phyloP scores from a whole-genome alignment of 148 eudicot genomes.

The Vaccinium vitisidaea region DNA sequence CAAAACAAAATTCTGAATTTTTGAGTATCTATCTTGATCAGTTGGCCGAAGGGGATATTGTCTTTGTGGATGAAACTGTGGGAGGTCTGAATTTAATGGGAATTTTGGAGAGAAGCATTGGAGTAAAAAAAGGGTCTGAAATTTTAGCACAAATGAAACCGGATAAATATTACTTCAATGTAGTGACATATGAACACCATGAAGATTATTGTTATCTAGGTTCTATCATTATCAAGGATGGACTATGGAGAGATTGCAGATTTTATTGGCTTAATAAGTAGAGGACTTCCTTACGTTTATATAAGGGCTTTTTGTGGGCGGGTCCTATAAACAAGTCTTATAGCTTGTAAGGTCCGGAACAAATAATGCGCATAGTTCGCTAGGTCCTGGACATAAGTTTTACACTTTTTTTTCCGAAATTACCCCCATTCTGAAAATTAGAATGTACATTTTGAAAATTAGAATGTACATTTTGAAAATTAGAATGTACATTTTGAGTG shows the following conservation, averaged over 20 bases:
- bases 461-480: no score
- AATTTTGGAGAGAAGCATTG: neutral
- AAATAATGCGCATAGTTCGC: no score
- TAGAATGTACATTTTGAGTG: no score
- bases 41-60: neutral
- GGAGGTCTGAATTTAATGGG: neutral
- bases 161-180: neutral
- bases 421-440: no score
- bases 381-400: no score
- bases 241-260: neutral
- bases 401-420: no score
- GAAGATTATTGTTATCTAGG: neutral
- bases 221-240: neutral
- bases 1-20: neutral
- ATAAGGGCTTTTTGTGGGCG: no score
- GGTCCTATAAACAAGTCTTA: no score
- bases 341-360: no score
- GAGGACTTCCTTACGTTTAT: neutral
- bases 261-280: neutral
- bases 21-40: neutral
- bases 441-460: no score
- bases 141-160: neutral
- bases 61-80: neutral
- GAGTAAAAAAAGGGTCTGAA: neutral
- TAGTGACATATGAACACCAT: neutral